Percentiles rank a stretch among this genome's conserved stretches.
These are phyloP conservation scores for Helotiales sp. DNA, from an alignment of 2,329 filamentous ascomycete species.

Conservation along the genomic window DNA sequence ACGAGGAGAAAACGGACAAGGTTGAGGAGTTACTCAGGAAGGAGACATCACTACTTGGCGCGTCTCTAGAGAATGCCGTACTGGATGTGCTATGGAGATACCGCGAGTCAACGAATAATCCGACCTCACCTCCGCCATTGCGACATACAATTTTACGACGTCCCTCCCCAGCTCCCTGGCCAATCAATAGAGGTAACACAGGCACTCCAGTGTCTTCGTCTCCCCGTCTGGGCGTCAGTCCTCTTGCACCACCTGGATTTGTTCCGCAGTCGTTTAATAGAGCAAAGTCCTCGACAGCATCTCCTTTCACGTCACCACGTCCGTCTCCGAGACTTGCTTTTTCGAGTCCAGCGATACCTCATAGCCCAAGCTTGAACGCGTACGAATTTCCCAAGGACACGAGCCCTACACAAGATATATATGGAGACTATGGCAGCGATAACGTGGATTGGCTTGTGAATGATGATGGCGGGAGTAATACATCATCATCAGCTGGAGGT, in stretches of 20 bases:
- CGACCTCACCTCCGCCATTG: constrained; percentile 78
- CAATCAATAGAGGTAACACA: constrained; percentile 65
- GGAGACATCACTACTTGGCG: constrained; percentile 73
- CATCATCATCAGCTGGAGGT: constrained; percentile 69
- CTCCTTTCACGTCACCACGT: constrained; percentile 90
- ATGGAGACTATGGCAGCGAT: constrained; percentile 88
- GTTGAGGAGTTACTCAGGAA: constrained; percentile 82
- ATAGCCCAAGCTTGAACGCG: constrained; percentile 90
- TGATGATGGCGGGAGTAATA: constrained; percentile 79
- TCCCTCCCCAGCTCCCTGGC: constrained; percentile 92
- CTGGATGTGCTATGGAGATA: constrained; percentile 89
- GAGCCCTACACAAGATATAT: constrained; percentile 78
- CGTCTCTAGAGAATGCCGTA: constrained; percentile 83
- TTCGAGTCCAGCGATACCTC: constrained; percentile 85
- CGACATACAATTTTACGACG: constrained; percentile 88
- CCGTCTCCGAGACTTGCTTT: constrained; percentile 90
- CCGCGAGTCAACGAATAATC: constrained; percentile 63
- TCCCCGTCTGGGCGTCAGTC: constrained; percentile 77
- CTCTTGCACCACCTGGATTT: constrained; percentile 82
- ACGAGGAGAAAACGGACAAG: constrained; percentile 93
- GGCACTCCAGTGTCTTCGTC: constrained; percentile 81
- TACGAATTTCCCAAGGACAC: constrained; percentile 90
- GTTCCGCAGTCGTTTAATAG: constrained; percentile 75
- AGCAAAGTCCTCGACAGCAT: constrained; percentile 75
- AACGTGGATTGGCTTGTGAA: constrained; percentile 95